Base-by-base conservation (phyloP, 352 stramenopile genomes). In the Globisporangium camurandrum region DNA sequence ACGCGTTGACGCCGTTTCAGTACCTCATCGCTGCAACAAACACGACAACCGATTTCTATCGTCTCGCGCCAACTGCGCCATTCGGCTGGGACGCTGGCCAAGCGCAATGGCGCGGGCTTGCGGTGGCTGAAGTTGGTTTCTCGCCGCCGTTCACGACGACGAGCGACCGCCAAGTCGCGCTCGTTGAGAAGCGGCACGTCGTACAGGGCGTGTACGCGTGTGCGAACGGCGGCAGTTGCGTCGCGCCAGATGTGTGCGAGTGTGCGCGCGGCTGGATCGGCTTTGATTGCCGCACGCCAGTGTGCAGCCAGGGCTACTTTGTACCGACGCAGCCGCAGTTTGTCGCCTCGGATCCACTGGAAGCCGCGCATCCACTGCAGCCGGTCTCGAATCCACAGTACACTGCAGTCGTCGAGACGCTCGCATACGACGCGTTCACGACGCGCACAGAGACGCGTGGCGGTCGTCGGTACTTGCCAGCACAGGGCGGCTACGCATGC, bases 251-350 rank as follows among this genome's bases (percentile, higher is more conserved):
- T 41, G 70, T 97, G 2, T 99, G 96, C 65, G 62, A 75, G 45
- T 99, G 96, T 50, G 69, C 82, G 0, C 44, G 63, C 3, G 95
- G 95, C 12, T 99, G 95, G 94, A 67, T 82, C 16, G 96, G 96
- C 40, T 99, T 99, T 58, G 96, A 99, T 66, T 99, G 96, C 67
- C 86, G 95, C 26, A 97, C 87, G 38, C 95, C 95, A 10, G 68
- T 98, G 17, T 98, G 93, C 56, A 67, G 54, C 2, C 90, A 98
- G 73, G 95, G 95, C 20, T 98, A 97, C 63, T 98, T 95, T 57
- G 78, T 84, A 31, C 69, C 75, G 4, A 61, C 74, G 2, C 87
- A 97, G 58, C 39, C 51, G 6, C 69, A 55, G 1, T 98, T 89
- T 59, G 64, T 97, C 17, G 72, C 80, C 20, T 71, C 75, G 2